Conservation (phyloP, 1,284 basidiomycete species). For the Sanghuangporus weigelae region DNA sequence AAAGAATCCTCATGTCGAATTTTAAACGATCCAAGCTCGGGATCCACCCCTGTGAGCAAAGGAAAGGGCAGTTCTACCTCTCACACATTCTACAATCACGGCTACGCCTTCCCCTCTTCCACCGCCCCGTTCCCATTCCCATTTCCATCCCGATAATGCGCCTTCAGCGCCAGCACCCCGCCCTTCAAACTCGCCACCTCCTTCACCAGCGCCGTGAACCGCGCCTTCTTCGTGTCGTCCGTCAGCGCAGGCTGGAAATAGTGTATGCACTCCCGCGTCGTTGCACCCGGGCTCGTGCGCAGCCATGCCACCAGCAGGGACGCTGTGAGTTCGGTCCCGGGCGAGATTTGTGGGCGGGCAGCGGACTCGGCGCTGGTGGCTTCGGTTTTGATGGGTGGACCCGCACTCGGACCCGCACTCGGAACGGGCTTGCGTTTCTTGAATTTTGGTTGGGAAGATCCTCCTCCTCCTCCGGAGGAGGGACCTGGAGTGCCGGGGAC, state of each 20-base stretch:
- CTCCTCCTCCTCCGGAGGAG: conserved; percentile 25
- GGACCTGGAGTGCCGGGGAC: conserved; percentile 17
- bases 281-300: conserved; percentile 53
- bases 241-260: conserved; percentile 72
- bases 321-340: conserved; percentile 45
- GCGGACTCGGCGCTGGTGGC: conserved; percentile 28
- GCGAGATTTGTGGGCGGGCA: conserved; percentile 32
- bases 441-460: conserved; percentile 35
- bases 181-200: conserved; percentile 67
- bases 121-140: neutral
- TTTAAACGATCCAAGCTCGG: neutral
- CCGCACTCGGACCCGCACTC: conserved; percentile 25
- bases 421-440: conserved; percentile 61
- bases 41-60: neutral
- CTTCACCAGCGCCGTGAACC: conserved; percentile 71
- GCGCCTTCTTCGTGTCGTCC: conserved; percentile 59
- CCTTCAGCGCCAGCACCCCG: conserved; percentile 52
- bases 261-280: conserved; percentile 70
- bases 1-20: neutral
- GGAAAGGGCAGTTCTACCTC: neutral
- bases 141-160: conserved; percentile 10
- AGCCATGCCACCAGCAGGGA: conserved; percentile 69
- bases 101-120: neutral
- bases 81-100: neutral
- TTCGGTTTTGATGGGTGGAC: neutral